Base-by-base conservation (phyloP, 75 land plant genomes). In the Cupressus sempervirens region DNA sequence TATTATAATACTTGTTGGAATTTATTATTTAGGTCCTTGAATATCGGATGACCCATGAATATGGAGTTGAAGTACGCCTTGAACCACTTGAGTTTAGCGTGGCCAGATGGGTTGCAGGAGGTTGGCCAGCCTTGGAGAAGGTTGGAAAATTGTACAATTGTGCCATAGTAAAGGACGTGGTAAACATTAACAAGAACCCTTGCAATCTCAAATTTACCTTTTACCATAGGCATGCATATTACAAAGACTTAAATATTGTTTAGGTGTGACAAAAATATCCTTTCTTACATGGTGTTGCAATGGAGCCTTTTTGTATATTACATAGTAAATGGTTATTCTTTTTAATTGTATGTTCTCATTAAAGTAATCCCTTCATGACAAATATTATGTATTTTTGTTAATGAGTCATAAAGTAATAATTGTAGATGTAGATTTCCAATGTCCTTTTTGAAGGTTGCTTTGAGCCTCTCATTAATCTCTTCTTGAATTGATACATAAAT, bases 91-190 rank as follows among this genome's bases (percentile, higher is more conserved):
- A 88, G 34, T 91, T 87, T 67, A 91, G 88, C 76, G 91, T 91
- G 41, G 91, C 92, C n/a, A 89, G 91, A 84, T 91, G 91, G 92
- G 91, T 91, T 34, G 79, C 86, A 14, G 92, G 91, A 72, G 92
- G 92, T 48, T 91, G 92, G 92, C 88, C 87, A 81, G 92, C 82
- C 29, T 29, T 91, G 15, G 91, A 91, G 84, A 89, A 85, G 83
- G 92, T 81, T 74, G 92, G 92, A 38, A 90, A 82, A 76, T 82
- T 91, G 46, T 91, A 89, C 76, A 91, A 91, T 81, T 91, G 92
- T 76, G 82, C 86, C 4, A 83, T 80, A 73, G 91, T 91, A 15
- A 91, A 91, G 75, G 92, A 91, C 62, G 85, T 84, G 88, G 92
- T 91, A 87, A 41, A 35, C n/a, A 77, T n/a, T 41, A 43, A 77